A percentile compares a stretch with the other conserved stretches of the same genome.
These are phyloP conservation scores for Geotrichum bryndzae DNA, from an alignment of 1,139 yeast species.

Conservation along the genomic window DNA sequence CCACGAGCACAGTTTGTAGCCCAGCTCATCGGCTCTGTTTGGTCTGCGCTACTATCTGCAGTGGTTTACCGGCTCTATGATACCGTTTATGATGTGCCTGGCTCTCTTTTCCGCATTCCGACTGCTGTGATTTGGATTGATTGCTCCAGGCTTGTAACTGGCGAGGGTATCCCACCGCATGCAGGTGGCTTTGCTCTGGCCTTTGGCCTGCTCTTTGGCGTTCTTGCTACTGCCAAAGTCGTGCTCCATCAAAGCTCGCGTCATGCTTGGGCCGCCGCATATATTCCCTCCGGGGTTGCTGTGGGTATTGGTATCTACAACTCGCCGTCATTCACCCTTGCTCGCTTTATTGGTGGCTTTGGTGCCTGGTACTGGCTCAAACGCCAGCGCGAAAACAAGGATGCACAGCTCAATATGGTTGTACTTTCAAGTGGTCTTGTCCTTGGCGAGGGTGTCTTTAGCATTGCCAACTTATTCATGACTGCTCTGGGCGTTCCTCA, in stretches of 20 bases:
- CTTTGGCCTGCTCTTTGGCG: conserved; percentile 64
- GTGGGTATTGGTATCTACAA: conserved; percentile 96
- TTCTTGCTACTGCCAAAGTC: conserved; percentile 50
- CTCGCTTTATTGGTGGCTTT: conserved; percentile 88
- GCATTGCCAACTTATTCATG: conserved; percentile 72
- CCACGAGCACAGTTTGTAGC: conserved; percentile 90
- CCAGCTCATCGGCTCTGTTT: conserved; percentile 78
- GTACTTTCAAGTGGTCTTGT: conserved; percentile 89
- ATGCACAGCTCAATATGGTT: conserved; percentile 60
- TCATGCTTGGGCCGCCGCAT: conserved; percentile 35
- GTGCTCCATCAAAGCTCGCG: background rate
- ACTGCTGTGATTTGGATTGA: conserved; percentile 97
- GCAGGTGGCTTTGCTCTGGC: conserved; percentile 60
- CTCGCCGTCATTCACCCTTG: conserved; percentile 87
- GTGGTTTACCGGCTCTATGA: conserved; percentile 79
- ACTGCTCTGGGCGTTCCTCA: conserved; percentile 56
- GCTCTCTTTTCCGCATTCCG: conserved; percentile 73
- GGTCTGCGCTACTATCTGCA: conserved; percentile 74
- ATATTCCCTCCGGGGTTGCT: conserved; percentile 90
- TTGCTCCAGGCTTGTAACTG: conserved; percentile 87
- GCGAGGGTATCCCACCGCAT: conserved; percentile 79
- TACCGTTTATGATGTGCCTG: conserved; percentile 77
- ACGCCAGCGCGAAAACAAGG: conserved; percentile 15
- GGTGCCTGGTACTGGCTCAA: conserved; percentile 39
- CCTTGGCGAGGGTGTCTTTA: conserved; percentile 86